Evolutionary conservation across 192 early-diverging fungal species (phyloP).

Genomic region (Coemansia sp.): DNA sequence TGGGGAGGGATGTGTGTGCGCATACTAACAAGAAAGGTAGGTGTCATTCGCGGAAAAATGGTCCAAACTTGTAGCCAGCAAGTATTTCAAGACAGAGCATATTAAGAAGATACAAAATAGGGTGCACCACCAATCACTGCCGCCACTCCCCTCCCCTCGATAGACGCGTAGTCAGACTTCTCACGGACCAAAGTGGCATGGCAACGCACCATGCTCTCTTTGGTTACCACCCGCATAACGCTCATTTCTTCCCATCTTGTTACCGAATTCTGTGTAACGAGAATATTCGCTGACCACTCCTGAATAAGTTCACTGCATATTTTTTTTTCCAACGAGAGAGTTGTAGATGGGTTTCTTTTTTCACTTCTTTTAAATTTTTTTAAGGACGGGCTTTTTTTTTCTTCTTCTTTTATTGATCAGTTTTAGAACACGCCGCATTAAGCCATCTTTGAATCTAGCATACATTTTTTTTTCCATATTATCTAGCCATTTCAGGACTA

Average conservation of each 20-base stretch:
- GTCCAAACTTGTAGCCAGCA: not conserved
- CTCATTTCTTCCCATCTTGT: not conserved
- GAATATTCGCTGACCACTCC: not conserved
- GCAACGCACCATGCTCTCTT: not conserved
- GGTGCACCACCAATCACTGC: not conserved
- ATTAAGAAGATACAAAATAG: not conserved
- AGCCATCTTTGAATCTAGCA: constrained; percentile 5
- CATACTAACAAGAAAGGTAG: not conserved
- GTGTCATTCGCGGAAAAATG: not conserved
- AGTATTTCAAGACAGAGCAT: not conserved
- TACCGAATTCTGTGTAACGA: not conserved
- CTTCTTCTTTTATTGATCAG: constrained; percentile 9
- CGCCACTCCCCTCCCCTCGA: not conserved
- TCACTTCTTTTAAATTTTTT: constrained; percentile 13
- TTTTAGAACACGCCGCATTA: constrained; percentile 12
- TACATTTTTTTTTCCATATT: not conserved
- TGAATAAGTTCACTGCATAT: not conserved
- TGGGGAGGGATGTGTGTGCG: not conserved
- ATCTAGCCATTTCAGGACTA: not conserved
- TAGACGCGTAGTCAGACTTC: not conserved
- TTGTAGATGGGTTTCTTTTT: not conserved
- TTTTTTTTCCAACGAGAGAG: constrained; percentile 2
- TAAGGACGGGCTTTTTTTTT: constrained; percentile 5
- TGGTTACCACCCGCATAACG: not conserved
- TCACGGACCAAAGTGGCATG: not conserved